Evolutionary conservation across 352 stramenopile species (phyloP).

Genomic region (Phytophthora palmivora): DNA sequence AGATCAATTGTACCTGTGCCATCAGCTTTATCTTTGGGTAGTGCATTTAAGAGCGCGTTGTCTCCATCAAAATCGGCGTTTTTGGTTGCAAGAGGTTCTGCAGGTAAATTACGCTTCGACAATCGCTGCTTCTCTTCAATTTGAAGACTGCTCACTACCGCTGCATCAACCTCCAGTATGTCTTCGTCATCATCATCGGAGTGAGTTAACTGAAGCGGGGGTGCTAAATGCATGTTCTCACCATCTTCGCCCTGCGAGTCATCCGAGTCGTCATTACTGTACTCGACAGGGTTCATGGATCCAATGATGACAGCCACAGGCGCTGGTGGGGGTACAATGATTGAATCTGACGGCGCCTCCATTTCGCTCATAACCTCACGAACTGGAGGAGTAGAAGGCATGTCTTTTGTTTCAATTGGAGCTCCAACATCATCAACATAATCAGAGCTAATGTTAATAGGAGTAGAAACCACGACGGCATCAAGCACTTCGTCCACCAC

Average conservation of each 20-base stretch:
- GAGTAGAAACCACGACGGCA: constrained; percentile 3
- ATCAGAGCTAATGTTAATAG: background rate
- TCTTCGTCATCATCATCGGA: constrained; percentile 55
- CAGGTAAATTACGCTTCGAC: constrained; percentile 2
- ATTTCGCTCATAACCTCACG: constrained; percentile 5
- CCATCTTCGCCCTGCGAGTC: constrained; percentile 43
- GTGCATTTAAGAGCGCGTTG: constrained; percentile 29
- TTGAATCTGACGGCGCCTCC: background rate
- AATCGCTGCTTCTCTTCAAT: constrained; percentile 29
- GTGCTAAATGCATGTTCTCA: constrained; percentile 10
- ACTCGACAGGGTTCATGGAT: constrained; percentile 40
- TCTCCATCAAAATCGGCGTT: constrained; percentile 2
- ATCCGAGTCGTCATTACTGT: constrained; percentile 35
- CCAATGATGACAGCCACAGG: constrained; percentile 36
- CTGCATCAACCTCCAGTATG: constrained; percentile 51
- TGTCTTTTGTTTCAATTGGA: constrained; percentile 7
- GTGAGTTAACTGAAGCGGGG: constrained; percentile 22
- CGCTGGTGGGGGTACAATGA: constrained; percentile 27
- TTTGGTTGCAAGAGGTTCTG: constrained; percentile 1
- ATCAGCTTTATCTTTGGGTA: constrained; percentile 16
- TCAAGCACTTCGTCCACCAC: constrained; percentile 3
- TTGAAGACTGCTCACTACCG: constrained; percentile 36
- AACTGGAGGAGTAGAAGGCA: background rate
- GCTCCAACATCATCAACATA: background rate
- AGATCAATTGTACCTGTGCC: constrained; percentile 18